phyloP scores from a whole-genome alignment of 2,329 filamentous ascomycete genomes.

The Clonostachys rosea region DNA sequence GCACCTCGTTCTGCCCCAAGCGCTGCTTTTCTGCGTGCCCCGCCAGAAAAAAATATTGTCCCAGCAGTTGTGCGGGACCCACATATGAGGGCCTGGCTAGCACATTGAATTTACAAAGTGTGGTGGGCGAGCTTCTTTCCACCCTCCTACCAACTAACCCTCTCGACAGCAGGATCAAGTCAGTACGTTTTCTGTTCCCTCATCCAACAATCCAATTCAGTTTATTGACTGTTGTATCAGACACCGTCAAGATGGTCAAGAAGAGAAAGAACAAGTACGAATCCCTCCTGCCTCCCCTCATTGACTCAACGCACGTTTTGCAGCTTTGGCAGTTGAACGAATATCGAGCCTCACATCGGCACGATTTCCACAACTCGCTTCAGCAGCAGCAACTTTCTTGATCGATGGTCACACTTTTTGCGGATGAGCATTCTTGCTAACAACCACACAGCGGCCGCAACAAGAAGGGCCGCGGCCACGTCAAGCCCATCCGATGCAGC shows the following conservation, averaged over 20 bases:
- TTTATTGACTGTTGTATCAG: constrained; percentile 29
- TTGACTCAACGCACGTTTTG: too few relatives aligned
- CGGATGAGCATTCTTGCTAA: constrained; percentile 10
- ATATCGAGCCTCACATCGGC: too few relatives aligned
- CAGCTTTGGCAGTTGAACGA: too few relatives aligned
- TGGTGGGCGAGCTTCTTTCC: constrained; percentile 7
- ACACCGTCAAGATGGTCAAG: constrained; percentile 65
- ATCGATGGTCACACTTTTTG: neutral
- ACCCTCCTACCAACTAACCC: constrained; percentile 12
- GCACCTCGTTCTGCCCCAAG: neutral
- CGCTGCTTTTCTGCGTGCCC: neutral
- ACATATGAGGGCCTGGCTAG: constrained; percentile 3
- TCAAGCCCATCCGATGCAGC: constrained; percentile 90
- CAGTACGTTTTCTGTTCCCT: constrained; percentile 16
- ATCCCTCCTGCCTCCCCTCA: constrained; percentile 3
- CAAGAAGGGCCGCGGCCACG: constrained; percentile 99
- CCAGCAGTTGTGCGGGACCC: constrained; percentile 15
- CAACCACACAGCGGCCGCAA: constrained; percentile 74
- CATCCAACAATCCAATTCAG: constrained; percentile 12
- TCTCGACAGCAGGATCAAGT: constrained; percentile 11
- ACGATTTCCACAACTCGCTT: neutral
- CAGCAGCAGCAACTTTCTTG: neutral
- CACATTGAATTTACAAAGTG: constrained; percentile 4
- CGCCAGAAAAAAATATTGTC: constrained; percentile 3
- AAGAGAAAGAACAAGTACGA: constrained; percentile 67